Conservation (phyloP, 2,329 filamentous ascomycete genomes). For the Chalaropsis ovoidea region DNA sequence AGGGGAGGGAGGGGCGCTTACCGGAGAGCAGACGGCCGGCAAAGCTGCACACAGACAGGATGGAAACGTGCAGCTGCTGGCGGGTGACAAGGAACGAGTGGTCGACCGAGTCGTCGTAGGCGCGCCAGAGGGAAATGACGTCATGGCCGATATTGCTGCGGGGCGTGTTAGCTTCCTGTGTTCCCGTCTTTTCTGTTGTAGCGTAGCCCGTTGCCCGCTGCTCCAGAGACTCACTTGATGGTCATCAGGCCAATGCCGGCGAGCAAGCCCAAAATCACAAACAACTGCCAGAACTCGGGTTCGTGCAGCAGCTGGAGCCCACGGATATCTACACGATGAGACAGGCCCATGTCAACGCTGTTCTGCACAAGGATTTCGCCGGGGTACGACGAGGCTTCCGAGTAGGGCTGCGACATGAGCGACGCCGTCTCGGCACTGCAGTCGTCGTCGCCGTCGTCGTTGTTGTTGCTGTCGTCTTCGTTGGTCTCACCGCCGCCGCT, state of each 20-base stretch:
- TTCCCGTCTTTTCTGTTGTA: not conserved
- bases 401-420: slow-evolving; percentile 54
- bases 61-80: slow-evolving; percentile 87
- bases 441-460: slow-evolving; percentile 28
- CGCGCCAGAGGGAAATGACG: slow-evolving; percentile 75
- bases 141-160: slow-evolving; percentile 86
- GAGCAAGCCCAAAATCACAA: slow-evolving; percentile 76
- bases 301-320: slow-evolving; percentile 63
- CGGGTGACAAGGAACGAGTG: slow-evolving; percentile 66
- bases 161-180: not conserved
- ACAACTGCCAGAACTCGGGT: slow-evolving; percentile 83
- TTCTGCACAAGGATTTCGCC: slow-evolving; percentile 45
- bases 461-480: slow-evolving; percentile 28
- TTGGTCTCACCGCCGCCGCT: not conserved
- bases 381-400: slow-evolving; percentile 43
- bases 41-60: slow-evolving; percentile 84
- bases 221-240: slow-evolving; percentile 66
- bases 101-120: slow-evolving; percentile 64
- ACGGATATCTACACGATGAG: slow-evolving; percentile 81
- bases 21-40: slow-evolving; percentile 67
- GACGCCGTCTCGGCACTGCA: slow-evolving; percentile 63
- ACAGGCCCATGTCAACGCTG: slow-evolving; percentile 61
- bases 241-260: slow-evolving; percentile 95
- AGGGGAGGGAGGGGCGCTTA: slow-evolving; percentile 31
- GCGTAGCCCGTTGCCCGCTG: too few species aligned